Conservation (phyloP, 306 rosid species). For the Pyrus pyrifolia region DNA sequence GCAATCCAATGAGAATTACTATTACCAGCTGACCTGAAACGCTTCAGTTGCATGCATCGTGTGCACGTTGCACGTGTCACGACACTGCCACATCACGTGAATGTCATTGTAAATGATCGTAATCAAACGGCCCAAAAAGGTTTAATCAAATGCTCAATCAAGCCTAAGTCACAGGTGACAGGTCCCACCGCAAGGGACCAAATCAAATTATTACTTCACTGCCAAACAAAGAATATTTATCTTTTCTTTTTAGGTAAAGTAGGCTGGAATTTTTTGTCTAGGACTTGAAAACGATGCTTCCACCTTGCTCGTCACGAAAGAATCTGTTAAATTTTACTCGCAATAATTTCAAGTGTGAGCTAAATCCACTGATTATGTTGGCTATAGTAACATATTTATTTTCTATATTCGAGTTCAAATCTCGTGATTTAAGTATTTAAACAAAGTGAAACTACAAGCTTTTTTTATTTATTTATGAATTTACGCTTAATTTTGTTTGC, state of each 20-base stretch:
- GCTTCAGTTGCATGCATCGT: background rate
- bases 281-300: no score
- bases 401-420: no score
- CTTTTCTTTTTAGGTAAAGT: no score
- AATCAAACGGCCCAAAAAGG: background rate
- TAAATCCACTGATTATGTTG: no score
- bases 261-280: background rate
- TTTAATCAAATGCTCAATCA: background rate
- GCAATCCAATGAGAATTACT: background rate
- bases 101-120: background rate
- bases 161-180: background rate
- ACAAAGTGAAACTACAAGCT: no score
- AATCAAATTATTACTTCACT: background rate
- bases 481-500: no score
- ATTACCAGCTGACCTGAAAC: background rate
- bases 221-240: background rate
- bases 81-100: background rate
- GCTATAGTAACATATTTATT: no score
- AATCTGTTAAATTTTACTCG: background rate
- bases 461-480: no score
- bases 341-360: background rate
- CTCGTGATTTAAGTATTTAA: no score
- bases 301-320: no score
- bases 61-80: background rate
- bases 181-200: background rate